Evolutionary conservation across 2,329 filamentous ascomycete species (phyloP), one percentile per base, ranked within the genome.

Genomic region (Aureobasidium lini): DNA sequence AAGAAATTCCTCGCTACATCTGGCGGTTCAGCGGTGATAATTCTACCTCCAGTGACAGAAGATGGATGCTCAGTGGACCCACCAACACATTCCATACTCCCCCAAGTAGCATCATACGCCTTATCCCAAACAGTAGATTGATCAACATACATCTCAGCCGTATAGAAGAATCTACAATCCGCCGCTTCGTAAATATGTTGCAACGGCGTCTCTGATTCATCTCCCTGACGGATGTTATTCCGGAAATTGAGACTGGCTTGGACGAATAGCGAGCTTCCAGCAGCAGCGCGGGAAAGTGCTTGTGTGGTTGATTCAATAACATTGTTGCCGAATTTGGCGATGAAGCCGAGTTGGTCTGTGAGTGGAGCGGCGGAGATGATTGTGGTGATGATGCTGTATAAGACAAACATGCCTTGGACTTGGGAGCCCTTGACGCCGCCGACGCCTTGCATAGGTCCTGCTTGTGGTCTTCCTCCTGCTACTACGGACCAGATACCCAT

Each of bases 111-210:
- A 60, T 71, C 66, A 2, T 68, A 69, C 2, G 69, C 69, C 1
- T 66, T 67, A 66, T 76, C 76, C 79, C 79, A 81, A 29, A 78
- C 68, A 47, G 74, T 74, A 10, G 72, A 71, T 53, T 78, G 72
- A 62, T 80, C 76, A 9, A 67, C 72, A 53, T 78, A 64, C 75
- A 81, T 81, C 31, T 70, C 71, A 39, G 72, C 70, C 3, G 79
- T 81, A 70, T 77, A 81, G 67, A 75, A 80, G 29, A 82, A 73
- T 13, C 79, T 72, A 65, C 79, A 82, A 66, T 81, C 78, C 1
- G 76, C 71, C 32, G 76, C 70, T 66, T 81, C 76, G 42, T 73
- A 74, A 2, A 78, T 67, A 61, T 75, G 81, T 63, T 81, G 79
- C 15, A 79, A 70, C 1, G 79, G 79, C 0, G 71, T 64, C 0